Conservation (phyloP, 2,329 filamentous ascomycete genomes). For the Botrytis sinoallii region DNA sequence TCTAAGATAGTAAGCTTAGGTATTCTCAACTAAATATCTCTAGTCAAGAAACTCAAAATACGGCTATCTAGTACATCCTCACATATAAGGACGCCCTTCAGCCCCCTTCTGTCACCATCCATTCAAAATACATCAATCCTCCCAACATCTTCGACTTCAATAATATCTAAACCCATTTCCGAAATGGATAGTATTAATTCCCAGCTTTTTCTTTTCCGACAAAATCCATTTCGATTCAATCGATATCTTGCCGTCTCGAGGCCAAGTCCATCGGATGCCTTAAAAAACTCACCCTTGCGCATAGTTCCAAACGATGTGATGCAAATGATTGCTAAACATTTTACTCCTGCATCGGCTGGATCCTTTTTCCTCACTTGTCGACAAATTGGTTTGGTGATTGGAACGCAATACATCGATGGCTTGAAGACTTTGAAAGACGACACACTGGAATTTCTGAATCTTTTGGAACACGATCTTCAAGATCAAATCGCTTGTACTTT, state of each 20-base stretch:
- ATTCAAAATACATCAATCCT: not conserved
- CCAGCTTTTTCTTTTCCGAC: not conserved
- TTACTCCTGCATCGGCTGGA: not conserved
- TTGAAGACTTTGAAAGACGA: not conserved
- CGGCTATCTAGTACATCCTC: not conserved
- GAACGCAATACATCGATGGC: not conserved
- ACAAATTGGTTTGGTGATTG: not conserved
- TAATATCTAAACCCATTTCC: not conserved
- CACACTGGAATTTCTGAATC: not conserved
- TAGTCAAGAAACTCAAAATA: not conserved
- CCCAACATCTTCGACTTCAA: not conserved
- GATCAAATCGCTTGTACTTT: not conserved
- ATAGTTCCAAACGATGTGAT: not conserved
- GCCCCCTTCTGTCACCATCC: not conserved
- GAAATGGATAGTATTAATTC: not conserved
- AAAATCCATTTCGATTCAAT: not conserved
- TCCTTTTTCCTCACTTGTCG: not conserved
- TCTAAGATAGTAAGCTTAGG: not conserved
- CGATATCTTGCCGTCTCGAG: not conserved
- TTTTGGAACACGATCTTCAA: not conserved
- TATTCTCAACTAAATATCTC: not conserved
- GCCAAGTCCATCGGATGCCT: not conserved
- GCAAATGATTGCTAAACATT: not conserved
- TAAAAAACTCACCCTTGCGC: not conserved
- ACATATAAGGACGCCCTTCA: not conserved